Evolutionary conservation across 2,329 filamentous ascomycete species (phyloP), one percentile per base, ranked within the genome.

Genomic region (Cercospora sp.): DNA sequence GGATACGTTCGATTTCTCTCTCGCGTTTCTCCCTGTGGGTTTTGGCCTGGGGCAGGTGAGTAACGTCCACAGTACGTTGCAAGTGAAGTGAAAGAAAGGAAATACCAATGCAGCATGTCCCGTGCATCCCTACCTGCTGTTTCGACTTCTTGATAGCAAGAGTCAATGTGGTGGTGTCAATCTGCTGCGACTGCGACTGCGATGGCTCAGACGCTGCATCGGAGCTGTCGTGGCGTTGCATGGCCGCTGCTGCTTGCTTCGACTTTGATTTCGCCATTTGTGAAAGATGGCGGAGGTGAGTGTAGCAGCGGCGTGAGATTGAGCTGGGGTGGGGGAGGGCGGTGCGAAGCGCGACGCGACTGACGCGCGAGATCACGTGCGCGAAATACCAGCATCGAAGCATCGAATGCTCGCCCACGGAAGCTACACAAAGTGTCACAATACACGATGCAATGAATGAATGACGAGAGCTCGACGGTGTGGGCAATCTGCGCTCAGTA

Each of bases 1-100:
- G 67, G 7, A 30, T 36, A 20, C 23, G 57, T 28, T 70, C 67
- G 55, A 71, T 72, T 51, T 67, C 67, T 31, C 66, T 57, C 57
- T 69, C 66, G 23, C 69, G 67, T 30, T 71, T 45, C 4, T 53
- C 55, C 5, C 51, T 64, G 39, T 60, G 45, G 16, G 65, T 58
- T 20, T 64, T 62, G 63, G 64, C 39, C 60, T 67, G 36, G 13
- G 36, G 23, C 8, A 60, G 39, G 51, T 66, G 59, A 65, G 67
- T 26, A 26, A 26, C 23, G 23, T 26, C 23, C 23, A 26, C 23
- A 26, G 23, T 26, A 26, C 23, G 23, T 26, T 26, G 23, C 23
- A 26, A 26, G 23, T 26, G 23, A 26, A 26, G n/a, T 7, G 30
- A 23, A 18, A n/a, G 36, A 33, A 36, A 42, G 23, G 23, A 18